These are phyloP conservation scores for Arabidopsis arenosa DNA, from an alignment of 345 rosid species.

Conservation along the genomic window DNA sequence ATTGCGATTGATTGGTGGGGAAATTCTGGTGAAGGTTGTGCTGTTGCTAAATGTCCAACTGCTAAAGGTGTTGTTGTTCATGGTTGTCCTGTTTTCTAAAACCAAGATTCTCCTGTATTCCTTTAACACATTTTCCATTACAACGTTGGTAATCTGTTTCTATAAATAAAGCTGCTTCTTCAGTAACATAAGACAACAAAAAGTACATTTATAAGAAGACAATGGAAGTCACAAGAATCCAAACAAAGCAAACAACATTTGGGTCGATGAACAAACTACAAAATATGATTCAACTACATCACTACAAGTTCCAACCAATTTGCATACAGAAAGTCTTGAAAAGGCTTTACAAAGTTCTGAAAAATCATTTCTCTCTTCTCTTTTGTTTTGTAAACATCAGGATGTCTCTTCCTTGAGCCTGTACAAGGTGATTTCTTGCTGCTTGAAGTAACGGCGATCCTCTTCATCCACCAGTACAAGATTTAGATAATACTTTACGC, in stretches of 20 bases:
- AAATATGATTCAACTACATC: conserved; percentile 19
- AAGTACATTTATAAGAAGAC: conserved; percentile 21
- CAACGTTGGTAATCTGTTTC: not conserved
- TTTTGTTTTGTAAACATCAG: conserved; percentile 39
- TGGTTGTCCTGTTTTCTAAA: conserved; percentile 66
- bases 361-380: conserved; percentile 24
- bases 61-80: conserved; percentile 58
- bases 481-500: conserved; percentile 93
- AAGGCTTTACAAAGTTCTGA: conserved; percentile 51
- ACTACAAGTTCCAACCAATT: conserved; percentile 31
- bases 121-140: not conserved
- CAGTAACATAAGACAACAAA: not conserved
- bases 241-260: conserved; percentile 30
- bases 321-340: conserved; percentile 25
- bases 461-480: conserved; percentile 96
- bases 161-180: conserved; percentile 1
- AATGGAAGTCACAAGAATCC: conserved; percentile 22
- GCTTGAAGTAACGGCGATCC: conserved; percentile 92
- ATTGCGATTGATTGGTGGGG: conserved; percentile 75
- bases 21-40: conserved; percentile 58
- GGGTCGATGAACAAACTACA: conserved; percentile 35
- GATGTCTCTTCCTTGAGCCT: conserved; percentile 70
- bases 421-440: conserved; percentile 85
- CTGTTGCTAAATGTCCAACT: conserved; percentile 73
- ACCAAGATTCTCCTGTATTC: not conserved